Base-by-base conservation (phyloP, 192 early-diverging fungal genomes). In the Chytriomyces confervae region DNA sequence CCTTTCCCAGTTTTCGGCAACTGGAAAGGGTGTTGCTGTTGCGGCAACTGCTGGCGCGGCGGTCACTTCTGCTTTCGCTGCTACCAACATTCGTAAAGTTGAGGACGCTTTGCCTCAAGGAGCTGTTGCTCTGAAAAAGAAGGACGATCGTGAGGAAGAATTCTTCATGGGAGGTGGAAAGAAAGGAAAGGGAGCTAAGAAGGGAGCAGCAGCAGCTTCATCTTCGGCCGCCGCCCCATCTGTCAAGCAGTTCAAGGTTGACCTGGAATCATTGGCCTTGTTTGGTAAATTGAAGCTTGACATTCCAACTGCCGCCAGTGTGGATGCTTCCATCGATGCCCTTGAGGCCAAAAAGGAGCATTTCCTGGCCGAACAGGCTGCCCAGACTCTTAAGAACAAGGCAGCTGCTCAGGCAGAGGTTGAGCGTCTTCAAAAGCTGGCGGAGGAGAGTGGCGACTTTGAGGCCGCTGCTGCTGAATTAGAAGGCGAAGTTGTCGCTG, bases 391-490 rank as follows among this genome's bases (percentile, higher is more conserved):
- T 7, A 92, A 93, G 81, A 97, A 96, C 87, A 96, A 93, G 89
- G 89, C 86, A 73, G 91, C 91, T 82, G 97, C 94, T 61, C 91
- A 96, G 83, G 93, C 90, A 66, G 92, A 92, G 86, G 92, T 97
- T 75, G 91, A 89, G 48, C 90, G 89, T 72, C 85, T 94, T 75
- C 80, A 81, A 80, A 87, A 91, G 86, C 81, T 87, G 29, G 84
- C 89, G 61, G 80, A 75, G 50, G 81, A 89, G 69, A 65, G 9
- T 51, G 75, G 74, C 5, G 43, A 68, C 7, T 18, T 44, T 57
- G 80, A 81, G 36, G 24, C 16, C 27, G 80, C 69, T 44, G 60
- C 65, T 53, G 48, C 60, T 36, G 76, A 75, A 9, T 18, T 75
- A 50, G 79, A 80, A 47, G 69, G 50, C 7, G 79, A 45, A 11